Evolutionary conservation across 1,139 yeast species (phyloP).

Genomic region (Petasospora rhodanensis): DNA sequence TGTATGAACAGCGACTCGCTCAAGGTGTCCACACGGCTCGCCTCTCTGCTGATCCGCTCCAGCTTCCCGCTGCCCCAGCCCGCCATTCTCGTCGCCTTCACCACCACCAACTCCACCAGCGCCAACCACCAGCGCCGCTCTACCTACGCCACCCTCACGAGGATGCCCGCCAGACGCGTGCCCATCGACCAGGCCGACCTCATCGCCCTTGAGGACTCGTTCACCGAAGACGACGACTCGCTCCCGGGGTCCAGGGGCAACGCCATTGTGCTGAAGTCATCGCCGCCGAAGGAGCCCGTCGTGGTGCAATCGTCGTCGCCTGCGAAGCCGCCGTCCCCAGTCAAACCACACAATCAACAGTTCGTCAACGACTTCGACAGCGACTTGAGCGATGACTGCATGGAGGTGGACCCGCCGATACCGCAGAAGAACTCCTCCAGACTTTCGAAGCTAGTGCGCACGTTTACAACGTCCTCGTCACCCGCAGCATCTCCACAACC

Average conservation of each 20-base stretch:
- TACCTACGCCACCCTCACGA: constrained; percentile 2
- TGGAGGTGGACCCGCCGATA: neutral
- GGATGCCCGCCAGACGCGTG: too few relatives aligned
- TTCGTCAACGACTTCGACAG: constrained; percentile 20
- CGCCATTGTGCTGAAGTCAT: too few relatives aligned
- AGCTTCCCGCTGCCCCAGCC: constrained; percentile 1
- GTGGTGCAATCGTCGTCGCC: constrained; percentile 6
- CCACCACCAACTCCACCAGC: too few relatives aligned
- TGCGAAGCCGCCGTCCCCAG: constrained; percentile 8
- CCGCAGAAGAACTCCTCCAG: neutral
- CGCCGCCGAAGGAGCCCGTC: too few relatives aligned
- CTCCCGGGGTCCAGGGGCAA: too few relatives aligned
- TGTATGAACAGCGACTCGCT: constrained; percentile 4
- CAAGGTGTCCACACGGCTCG: constrained; percentile 7
- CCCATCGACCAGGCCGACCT: constrained; percentile 17
- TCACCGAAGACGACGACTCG: too few relatives aligned
- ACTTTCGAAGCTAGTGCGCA: too few relatives aligned
- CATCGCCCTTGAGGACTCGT: constrained; percentile 19
- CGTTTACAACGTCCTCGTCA: constrained; percentile 2
- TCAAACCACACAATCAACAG: constrained; percentile 11
- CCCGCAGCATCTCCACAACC: too few relatives aligned
- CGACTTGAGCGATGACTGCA: constrained; percentile 18
- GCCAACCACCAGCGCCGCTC: too few relatives aligned
- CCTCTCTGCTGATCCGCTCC: constrained; percentile 4
- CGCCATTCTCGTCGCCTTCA: too few relatives aligned